These are phyloP conservation scores for Hymenoscyphus albidus DNA, from an alignment of 2,329 filamentous ascomycete species.

Conservation along the genomic window DNA sequence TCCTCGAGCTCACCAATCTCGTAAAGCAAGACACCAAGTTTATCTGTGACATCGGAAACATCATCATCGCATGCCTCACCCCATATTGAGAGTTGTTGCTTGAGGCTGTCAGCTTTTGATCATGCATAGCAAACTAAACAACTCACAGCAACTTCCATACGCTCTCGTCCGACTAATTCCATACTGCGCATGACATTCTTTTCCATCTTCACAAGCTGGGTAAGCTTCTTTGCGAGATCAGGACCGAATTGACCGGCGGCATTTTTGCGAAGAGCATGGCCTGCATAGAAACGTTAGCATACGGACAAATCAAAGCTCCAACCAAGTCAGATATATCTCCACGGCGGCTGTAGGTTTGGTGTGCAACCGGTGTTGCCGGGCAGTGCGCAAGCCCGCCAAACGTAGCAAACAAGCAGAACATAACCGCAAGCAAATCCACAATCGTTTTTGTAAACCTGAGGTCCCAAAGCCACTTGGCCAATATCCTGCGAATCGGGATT, in stretches of 20 bases:
- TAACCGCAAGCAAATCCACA: not conserved
- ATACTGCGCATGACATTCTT: constrained; percentile 99
- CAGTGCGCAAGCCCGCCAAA: not conserved
- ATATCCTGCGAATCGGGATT: not conserved
- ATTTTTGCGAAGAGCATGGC: constrained; percentile 71
- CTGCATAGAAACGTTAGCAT: constrained; percentile 51
- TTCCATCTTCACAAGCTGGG: constrained; percentile 99
- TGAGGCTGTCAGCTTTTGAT: constrained; percentile 18
- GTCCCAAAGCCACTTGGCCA: not conserved
- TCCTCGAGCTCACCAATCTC: constrained; percentile 90
- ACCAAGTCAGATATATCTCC: not conserved
- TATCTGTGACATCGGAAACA: constrained; percentile 97
- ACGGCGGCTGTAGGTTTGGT: not conserved
- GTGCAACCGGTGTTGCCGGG: not conserved
- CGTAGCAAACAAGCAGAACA: not conserved
- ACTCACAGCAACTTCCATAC: constrained; percentile 96
- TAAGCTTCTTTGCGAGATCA: constrained; percentile 95
- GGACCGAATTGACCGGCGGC: constrained; percentile 70
- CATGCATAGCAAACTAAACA: not conserved
- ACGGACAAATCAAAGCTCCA: not conserved
- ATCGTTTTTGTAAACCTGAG: not conserved
- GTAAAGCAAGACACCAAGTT: constrained; percentile 94
- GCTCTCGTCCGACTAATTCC: constrained; percentile 89
- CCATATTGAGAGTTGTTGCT: constrained; percentile 99
- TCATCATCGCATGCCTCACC: constrained; percentile 94